phyloP scores from a whole-genome alignment of 331 rosid genomes.

The Quercus phellos region DNA sequence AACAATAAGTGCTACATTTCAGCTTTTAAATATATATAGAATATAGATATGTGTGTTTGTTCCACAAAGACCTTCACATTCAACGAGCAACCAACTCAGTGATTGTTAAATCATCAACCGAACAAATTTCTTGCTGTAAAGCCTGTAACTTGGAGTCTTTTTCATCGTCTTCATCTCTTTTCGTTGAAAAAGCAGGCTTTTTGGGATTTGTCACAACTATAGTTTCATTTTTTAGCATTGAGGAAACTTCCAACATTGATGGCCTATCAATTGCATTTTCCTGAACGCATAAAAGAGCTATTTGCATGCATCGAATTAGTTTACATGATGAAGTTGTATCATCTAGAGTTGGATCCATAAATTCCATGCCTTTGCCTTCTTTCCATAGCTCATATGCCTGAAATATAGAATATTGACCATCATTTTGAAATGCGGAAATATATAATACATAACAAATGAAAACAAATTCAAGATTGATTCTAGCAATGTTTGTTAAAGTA shows the following conservation, averaged over 20 bases:
- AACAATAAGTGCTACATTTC: no score
- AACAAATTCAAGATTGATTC: background rate
- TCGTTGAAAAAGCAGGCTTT: background rate
- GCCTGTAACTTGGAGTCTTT: background rate
- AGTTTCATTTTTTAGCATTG: constrained; percentile 9
- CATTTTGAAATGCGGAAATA: background rate
- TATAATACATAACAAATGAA: background rate
- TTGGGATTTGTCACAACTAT: background rate
- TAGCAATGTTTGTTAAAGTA: background rate
- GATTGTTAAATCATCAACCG: background rate
- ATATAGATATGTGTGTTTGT: no score
- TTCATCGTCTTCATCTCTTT: background rate
- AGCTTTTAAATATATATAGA: no score
- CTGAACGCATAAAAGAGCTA: constrained; percentile 29
- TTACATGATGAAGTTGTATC: constrained; percentile 19
- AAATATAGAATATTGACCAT: background rate
- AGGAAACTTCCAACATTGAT: constrained; percentile 26
- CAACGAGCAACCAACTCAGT: background rate
- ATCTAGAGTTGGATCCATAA: constrained; percentile 25
- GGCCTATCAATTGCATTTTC: constrained; percentile 28
- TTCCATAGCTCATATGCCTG: constrained; percentile 22
- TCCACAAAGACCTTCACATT: no score
- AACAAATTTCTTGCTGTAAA: background rate
- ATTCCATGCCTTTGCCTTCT: constrained; percentile 13
- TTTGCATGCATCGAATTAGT: constrained; percentile 21